Base-by-base conservation (phyloP, 768 basidiomycete species). In the Favolaschia claudopus region DNA sequence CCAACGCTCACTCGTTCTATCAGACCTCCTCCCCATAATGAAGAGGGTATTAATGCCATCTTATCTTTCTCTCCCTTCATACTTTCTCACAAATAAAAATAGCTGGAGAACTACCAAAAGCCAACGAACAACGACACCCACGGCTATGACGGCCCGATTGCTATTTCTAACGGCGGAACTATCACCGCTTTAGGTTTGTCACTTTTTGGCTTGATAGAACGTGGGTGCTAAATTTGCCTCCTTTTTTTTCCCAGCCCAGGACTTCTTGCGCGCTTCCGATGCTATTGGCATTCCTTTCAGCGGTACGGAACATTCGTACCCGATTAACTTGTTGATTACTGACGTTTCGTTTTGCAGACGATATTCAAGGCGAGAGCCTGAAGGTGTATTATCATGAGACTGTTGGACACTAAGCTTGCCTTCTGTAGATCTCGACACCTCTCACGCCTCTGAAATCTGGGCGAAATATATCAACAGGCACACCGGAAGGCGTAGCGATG, bases 101-200 rank as follows among this genome's bases (percentile, higher is more conserved):
- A 87, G 82, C 76, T 89, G 53, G 88, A 90, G 80, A 88, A 89
- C 76, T 89, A 91, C 70, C 89, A 89, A 79, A 89, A 89, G 74
- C 87, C 89, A 1, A 72, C 70, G 24, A 88, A 88, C 76, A 89
- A 85, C 70, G 76, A 86, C 56, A 85, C 82, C 3, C 88, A 89
- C 70, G 89, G 88, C 37, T 89, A 89, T 62, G 82, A 86, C 55
- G 89, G 89, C 5, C 88, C 89, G n/a, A 87, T 91, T 53, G 86
- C 87, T 14, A 89, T 89, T 69, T 85, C 83, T 63, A 88, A 89
- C 60, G 88, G 89, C 63, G 87, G 88, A 50, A 80, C 84, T 20
- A 80, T 88, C 61, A 85, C 80, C 8, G 78, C 81, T 5, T 78
- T 89, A 40, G 63, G 63, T 64, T 20, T 7, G 58, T 56, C 7